phyloP scores from a whole-genome alignment of 176 grass and related monocot genomes.

The Oryza coarctata region DNA sequence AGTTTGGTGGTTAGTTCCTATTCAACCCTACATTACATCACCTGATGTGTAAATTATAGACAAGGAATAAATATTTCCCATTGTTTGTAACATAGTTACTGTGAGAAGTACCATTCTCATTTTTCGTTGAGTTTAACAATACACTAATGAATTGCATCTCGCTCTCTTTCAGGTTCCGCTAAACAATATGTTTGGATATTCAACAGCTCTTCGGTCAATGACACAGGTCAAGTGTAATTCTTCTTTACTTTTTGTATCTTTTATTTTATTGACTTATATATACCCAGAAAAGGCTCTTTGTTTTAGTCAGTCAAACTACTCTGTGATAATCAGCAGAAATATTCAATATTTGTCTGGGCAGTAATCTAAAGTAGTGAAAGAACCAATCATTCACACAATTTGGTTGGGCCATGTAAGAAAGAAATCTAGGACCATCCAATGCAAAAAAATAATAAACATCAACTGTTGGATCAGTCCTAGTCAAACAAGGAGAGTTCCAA shows the following conservation, averaged over 20 bases:
- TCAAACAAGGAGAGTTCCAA: too few species aligned
- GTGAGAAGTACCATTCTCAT: background rate
- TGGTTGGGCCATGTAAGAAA: too few species aligned
- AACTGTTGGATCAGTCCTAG: too few species aligned
- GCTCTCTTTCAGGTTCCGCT: conserved; percentile 73
- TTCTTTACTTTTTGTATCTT: background rate
- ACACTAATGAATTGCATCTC: background rate
- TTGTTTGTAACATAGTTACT: conserved; percentile 12
- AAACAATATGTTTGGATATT: conserved; percentile 98
- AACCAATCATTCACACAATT: too few species aligned
- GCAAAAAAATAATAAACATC: too few species aligned
- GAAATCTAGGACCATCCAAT: too few species aligned
- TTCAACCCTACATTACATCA: too few species aligned
- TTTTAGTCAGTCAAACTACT: background rate
- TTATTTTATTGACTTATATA: background rate
- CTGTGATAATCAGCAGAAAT: too few species aligned
- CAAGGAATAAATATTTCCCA: background rate
- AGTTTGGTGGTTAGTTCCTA: too few species aligned
- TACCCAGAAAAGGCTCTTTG: background rate
- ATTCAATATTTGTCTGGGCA: background rate
- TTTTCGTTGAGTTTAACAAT: conserved; percentile 9
- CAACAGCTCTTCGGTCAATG: conserved; percentile 83
- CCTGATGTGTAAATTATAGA: too few species aligned
- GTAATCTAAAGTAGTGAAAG: too few species aligned
- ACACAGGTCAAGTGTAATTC: conserved; percentile 64